A percentile compares a stretch with the other conserved stretches of the same genome.
Evolutionary conservation across 2,329 filamentous ascomycete species (phyloP).

Genomic region (Erysiphe neolycopersici): DNA sequence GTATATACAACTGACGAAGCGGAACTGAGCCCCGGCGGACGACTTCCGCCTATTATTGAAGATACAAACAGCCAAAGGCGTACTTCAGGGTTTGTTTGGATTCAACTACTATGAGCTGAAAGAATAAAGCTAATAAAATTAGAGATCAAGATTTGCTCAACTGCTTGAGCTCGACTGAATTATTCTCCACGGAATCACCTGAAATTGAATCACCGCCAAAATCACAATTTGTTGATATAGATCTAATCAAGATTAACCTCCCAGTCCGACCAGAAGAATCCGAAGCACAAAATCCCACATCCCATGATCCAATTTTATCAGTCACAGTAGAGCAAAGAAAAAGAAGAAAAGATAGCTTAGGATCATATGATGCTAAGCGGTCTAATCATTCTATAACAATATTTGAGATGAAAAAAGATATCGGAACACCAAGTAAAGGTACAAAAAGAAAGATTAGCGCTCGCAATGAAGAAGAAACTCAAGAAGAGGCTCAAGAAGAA

Average conservation of each 20-base stretch:
- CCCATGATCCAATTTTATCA: slow-evolving; percentile 8
- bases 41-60: slow-evolving; percentile 42
- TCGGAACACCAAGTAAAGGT: slow-evolving; percentile 18
- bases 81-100: slow-evolving; percentile 34
- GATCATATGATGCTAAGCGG: slow-evolving; percentile 4
- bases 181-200: slow-evolving; percentile 29
- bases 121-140: slow-evolving; percentile 2
- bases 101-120: background rate
- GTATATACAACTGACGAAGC: slow-evolving; percentile 13
- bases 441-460: slow-evolving; percentile 31
- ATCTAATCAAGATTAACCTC: slow-evolving; percentile 26
- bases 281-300: slow-evolving; percentile 3
- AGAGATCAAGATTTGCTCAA: slow-evolving; percentile 6
- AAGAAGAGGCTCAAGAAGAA: slow-evolving; percentile 12
- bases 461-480: slow-evolving; percentile 23
- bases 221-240: slow-evolving; percentile 29
- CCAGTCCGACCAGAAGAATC: slow-evolving; percentile 10
- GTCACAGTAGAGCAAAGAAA: slow-evolving; percentile 13
- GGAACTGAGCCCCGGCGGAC: slow-evolving; percentile 12
- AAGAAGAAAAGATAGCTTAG: slow-evolving; percentile 12
- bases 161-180: background rate
- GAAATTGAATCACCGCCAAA: slow-evolving; percentile 39
- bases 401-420: slow-evolving; percentile 3
- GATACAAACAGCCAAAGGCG: slow-evolving; percentile 38
- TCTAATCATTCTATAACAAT: slow-evolving; percentile 3